Evolutionary conservation across 371 early-diverging fungal species (phyloP).

Genomic region (Rozella allomycis): DNA sequence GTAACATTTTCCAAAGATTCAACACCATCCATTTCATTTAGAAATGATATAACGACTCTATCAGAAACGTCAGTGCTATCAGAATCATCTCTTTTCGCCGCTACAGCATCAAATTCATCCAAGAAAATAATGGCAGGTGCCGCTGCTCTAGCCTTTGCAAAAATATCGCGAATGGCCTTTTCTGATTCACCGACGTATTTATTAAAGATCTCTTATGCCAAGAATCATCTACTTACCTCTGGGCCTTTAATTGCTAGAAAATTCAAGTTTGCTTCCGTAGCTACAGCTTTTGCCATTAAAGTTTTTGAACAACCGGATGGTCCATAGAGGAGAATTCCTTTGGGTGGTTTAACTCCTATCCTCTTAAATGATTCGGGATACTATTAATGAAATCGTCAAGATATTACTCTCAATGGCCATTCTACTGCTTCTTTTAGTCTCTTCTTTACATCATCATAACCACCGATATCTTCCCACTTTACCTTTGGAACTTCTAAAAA

Average conservation of each 20-base stretch:
- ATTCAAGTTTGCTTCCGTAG: conserved; percentile 87
- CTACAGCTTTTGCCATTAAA: conserved; percentile 87
- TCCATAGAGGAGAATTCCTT: conserved; percentile 88
- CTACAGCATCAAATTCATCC: conserved; percentile 95
- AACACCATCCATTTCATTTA: conserved; percentile 90
- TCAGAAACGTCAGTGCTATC: conserved; percentile 63
- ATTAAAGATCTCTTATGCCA: conserved; percentile 42
- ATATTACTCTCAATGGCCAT: conserved; percentile 67
- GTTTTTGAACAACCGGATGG: conserved; percentile 98
- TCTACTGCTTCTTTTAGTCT: conserved; percentile 91
- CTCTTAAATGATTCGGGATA: conserved; percentile 70
- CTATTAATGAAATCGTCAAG: conserved; percentile 6
- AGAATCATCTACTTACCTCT: conserved; percentile 30
- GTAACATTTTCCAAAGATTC: conserved; percentile 81
- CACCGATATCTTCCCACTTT: conserved; percentile 91
- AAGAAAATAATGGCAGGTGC: conserved; percentile 92
- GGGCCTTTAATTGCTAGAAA: conserved; percentile 95
- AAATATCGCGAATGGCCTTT: conserved; percentile 83
- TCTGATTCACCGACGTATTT: conserved; percentile 98
- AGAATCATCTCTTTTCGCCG: conserved; percentile 52
- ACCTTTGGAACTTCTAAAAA: conserved; percentile 82
- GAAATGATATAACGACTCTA: conserved; percentile 73
- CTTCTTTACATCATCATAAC: conserved; percentile 79
- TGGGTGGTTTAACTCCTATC: conserved; percentile 78
- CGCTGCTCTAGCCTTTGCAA: conserved; percentile 76